Conservation (phyloP, 768 basidiomycete species). For the Auriscalpium microsporum region DNA sequence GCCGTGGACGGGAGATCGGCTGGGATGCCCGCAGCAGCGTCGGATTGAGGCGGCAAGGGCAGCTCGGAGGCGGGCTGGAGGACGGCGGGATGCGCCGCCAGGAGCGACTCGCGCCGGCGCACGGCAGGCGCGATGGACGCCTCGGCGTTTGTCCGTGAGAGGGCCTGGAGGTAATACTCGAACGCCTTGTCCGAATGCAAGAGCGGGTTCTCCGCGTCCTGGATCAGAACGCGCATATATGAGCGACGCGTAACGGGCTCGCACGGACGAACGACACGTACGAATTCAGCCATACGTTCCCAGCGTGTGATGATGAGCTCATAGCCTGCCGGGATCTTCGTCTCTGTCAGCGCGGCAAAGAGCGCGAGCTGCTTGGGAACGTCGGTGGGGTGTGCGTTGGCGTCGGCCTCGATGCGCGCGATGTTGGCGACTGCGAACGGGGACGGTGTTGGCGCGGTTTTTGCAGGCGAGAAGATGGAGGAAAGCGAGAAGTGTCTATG, state of each 20-base stretch:
- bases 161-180: constrained; percentile 62
- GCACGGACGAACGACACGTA: constrained; percentile 31
- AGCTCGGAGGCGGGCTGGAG: constrained; percentile 13
- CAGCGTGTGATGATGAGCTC: constrained; percentile 70
- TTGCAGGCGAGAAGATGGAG: constrained; percentile 2
- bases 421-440: constrained; percentile 63
- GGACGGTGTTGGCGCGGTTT: constrained; percentile 30
- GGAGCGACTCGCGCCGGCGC: constrained; percentile 57
- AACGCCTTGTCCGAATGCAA: constrained; percentile 66
- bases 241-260: not conserved
- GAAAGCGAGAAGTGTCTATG: constrained; percentile 4
- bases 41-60: constrained; percentile 11
- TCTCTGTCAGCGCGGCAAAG: constrained; percentile 57
- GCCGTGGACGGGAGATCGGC: not conserved
- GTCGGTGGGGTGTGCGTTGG: constrained; percentile 65
- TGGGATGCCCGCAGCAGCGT: constrained; percentile 1
- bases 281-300: constrained; percentile 80
- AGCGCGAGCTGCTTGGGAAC: constrained; percentile 60
- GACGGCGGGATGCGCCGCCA: constrained; percentile 26
- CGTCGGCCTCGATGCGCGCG: constrained; percentile 68
- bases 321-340: constrained; percentile 58
- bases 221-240: constrained; percentile 6
- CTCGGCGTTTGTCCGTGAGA: constrained; percentile 50
- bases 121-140: constrained; percentile 56
- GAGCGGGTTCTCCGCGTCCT: constrained; percentile 66